Percentiles rank a stretch among this genome's conserved stretches.
These are phyloP conservation scores for Venturia nashicola DNA, from an alignment of 2,329 filamentous ascomycete genomes.

Conservation along the genomic window DNA sequence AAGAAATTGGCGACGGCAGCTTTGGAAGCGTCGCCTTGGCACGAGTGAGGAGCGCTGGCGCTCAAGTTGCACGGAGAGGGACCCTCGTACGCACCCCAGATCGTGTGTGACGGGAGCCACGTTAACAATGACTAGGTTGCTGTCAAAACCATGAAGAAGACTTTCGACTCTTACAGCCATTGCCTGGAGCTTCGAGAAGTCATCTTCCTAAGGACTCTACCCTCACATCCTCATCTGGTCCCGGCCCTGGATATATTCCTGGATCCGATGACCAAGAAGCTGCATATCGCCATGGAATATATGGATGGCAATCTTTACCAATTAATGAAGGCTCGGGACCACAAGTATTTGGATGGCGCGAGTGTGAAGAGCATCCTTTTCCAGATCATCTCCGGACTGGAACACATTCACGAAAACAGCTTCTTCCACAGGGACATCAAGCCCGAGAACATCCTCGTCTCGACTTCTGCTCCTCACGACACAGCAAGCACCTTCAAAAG, in stretches of 20 bases:
- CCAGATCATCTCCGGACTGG: conserved; percentile 90
- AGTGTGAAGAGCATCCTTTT: conserved; percentile 97
- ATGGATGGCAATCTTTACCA: conserved; percentile 99
- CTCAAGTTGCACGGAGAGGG: conserved; percentile 75
- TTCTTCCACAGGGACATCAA: conserved; percentile 99
- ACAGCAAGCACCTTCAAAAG: conserved; percentile 74
- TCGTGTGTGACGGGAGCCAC: not conserved
- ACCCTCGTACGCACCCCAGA: conserved; percentile 57
- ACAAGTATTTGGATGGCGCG: conserved; percentile 79
- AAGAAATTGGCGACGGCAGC: conserved; percentile 97
- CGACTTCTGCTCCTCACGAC: conserved; percentile 75
- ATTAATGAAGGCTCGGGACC: conserved; percentile 94
- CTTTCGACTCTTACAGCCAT: conserved; percentile 80
- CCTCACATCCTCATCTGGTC: conserved; percentile 82
- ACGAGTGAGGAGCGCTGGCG: conserved; percentile 79
- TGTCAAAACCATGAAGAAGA: conserved; percentile 99
- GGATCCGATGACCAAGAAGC: conserved; percentile 87
- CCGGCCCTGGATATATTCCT: conserved; percentile 96
- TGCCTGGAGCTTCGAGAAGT: conserved; percentile 93
- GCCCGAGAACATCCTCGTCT: conserved; percentile 95
- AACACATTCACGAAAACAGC: conserved; percentile 92
- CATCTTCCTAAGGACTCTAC: conserved; percentile 85
- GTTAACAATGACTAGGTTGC: conserved; percentile 54
- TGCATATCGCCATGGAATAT: conserved; percentile 98
- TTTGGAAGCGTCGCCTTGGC: conserved; percentile 93